These are phyloP conservation scores for Fusarium paranaense DNA, from an alignment of 2,329 filamentous ascomycete genomes.

Conservation along the genomic window DNA sequence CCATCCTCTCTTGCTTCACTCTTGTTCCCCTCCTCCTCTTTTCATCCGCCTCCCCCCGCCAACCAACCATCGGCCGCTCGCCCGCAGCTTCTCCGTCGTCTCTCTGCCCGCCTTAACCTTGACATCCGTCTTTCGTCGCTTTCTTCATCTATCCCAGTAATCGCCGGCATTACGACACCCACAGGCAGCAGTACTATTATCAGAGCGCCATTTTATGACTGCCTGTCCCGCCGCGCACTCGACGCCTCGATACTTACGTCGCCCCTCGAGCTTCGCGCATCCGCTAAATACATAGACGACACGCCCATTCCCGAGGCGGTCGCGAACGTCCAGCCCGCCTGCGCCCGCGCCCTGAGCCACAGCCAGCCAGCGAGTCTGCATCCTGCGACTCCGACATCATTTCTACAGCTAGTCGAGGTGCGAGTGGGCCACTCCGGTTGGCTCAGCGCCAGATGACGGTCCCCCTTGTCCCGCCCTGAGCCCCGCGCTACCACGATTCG, in stretches of 20 bases:
- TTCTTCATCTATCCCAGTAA: conserved; percentile 7
- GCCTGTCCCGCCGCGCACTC: conserved; percentile 10
- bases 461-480: conserved; percentile 46
- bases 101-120: conserved; percentile 7
- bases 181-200: conserved; percentile 37
- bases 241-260: background rate
- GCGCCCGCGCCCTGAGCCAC: conserved; percentile 20
- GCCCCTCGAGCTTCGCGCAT: conserved; percentile 2
- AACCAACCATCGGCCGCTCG: background rate
- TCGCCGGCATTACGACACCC: conserved; percentile 21
- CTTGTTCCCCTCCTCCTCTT: background rate
- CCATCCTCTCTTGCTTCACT: background rate
- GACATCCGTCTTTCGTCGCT: background rate
- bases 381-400: conserved; percentile 22
- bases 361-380: conserved; percentile 17
- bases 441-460: conserved; percentile 48
- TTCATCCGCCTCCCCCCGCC: background rate
- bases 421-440: conserved; percentile 45
- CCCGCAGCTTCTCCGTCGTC: background rate
- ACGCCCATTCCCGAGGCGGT: conserved; percentile 28
- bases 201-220: conserved; percentile 11
- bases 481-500: conserved; percentile 46
- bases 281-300: conserved; percentile 15
- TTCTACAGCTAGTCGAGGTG: conserved; percentile 36
- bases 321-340: conserved; percentile 6